A percentile compares a stretch with the other conserved stretches of the same genome.
These are phyloP conservation scores for Sicyos baderoa DNA, from an alignment of 306 rosid species.

Conservation along the genomic window DNA sequence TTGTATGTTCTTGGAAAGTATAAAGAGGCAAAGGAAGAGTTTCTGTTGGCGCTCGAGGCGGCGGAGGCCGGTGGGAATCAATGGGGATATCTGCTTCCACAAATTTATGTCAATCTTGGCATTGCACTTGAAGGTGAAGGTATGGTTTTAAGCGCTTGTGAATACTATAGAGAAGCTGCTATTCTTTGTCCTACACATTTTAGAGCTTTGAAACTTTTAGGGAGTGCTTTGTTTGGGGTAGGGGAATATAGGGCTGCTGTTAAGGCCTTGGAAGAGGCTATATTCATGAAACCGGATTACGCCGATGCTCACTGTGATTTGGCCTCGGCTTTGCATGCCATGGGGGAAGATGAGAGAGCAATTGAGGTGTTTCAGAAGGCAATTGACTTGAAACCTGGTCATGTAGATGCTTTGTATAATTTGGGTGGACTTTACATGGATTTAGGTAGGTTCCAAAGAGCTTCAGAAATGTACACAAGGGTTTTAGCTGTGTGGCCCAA, in stretches of 20 bases:
- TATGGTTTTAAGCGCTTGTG: constrained; percentile 98
- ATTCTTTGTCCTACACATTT: constrained; percentile 95
- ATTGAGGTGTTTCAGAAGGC: constrained; percentile 96
- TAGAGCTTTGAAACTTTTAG: constrained; percentile 91
- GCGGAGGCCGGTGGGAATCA: constrained; percentile 95
- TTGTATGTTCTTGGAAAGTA: constrained; percentile 59
- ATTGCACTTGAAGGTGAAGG: constrained; percentile 97
- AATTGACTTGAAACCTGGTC: constrained; percentile 90
- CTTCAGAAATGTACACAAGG: constrained; percentile 95
- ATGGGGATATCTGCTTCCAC: constrained; percentile 95
- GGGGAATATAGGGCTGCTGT: constrained; percentile 96
- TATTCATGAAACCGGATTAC: constrained; percentile 88
- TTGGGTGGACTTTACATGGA: constrained; percentile 98
- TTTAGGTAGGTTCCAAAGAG: constrained; percentile 84
- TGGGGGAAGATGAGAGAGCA: constrained; percentile 90
- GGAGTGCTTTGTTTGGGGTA: constrained; percentile 95
- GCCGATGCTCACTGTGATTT: constrained; percentile 96
- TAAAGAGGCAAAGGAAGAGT: constrained; percentile 87
- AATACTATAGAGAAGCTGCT: constrained; percentile 96
- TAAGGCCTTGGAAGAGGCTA: constrained; percentile 89
- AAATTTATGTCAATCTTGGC: constrained; percentile 90
- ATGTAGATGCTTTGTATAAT: constrained; percentile 85
- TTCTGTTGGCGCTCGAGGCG: constrained; percentile 72
- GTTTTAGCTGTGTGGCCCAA: constrained; percentile 91
- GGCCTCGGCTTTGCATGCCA: constrained; percentile 94